Percentiles rank a stretch among this genome's conserved stretches.
phyloP scores from a whole-genome alignment of 805 yeast species.

The Alloascoidea hylecoeti region DNA sequence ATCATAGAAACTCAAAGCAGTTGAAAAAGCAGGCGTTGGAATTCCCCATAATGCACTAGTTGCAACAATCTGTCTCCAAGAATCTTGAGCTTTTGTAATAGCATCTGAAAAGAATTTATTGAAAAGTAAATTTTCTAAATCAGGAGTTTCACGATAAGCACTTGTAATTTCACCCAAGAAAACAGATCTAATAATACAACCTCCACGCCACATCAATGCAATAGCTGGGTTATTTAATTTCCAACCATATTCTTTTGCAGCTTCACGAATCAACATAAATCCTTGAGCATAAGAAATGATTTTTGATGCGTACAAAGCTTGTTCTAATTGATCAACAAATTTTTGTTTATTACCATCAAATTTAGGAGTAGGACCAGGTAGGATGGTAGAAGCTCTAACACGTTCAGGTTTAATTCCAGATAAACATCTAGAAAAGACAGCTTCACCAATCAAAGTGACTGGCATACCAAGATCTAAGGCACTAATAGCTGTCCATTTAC shows the following conservation, averaged over 20 bases:
- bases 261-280: conserved; percentile 97
- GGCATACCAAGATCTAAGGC: conserved; percentile 98
- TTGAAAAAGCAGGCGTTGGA: conserved; percentile 95
- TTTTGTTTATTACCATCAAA: conserved; percentile 63
- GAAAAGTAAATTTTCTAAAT: conserved; percentile 90
- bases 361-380: conserved; percentile 70
- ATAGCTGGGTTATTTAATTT: conserved; percentile 95
- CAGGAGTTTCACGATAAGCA: conserved; percentile 90
- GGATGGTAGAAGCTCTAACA: conserved; percentile 63
- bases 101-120: conserved; percentile 90
- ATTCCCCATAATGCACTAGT: conserved; percentile 76
- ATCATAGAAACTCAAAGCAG: conserved; percentile 95
- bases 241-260: conserved; percentile 96
- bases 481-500: conserved; percentile 99
- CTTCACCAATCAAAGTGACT: conserved; percentile 96
- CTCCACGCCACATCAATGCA: conserved; percentile 99
- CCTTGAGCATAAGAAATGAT: conserved; percentile 98
- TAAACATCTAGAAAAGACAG: conserved; percentile 92
- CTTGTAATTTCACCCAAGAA: conserved; percentile 94
- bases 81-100: conserved; percentile 81
- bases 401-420: conserved; percentile 91
- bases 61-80: conserved; percentile 86
- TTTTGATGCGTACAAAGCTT: conserved; percentile 97
- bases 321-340: conserved; percentile 89
- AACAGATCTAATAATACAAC: conserved; percentile 98